phyloP scores from a whole-genome alignment of 257 asterid species.

The Solanum clarkiae region DNA sequence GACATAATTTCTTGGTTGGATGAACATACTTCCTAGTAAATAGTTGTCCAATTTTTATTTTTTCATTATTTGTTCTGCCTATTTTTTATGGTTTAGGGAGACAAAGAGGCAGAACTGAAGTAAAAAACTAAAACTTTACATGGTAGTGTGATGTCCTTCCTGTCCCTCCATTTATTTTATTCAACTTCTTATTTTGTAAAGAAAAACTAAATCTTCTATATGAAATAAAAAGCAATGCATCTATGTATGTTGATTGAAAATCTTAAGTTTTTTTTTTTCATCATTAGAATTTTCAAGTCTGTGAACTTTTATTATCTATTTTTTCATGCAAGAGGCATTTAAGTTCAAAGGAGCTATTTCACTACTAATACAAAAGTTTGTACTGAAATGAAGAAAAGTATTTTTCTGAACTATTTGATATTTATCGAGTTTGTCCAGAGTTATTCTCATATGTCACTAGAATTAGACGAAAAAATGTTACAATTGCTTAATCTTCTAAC shows the following conservation, averaged over 20 bases:
- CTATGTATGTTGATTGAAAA: background rate
- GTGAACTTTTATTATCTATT: too few species aligned
- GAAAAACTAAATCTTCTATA: background rate
- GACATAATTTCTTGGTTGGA: conserved; percentile 60
- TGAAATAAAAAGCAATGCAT: background rate
- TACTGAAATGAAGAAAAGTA: too few species aligned
- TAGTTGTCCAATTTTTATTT: background rate
- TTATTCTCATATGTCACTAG: too few species aligned
- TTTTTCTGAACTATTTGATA: too few species aligned
- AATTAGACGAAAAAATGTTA: too few species aligned
- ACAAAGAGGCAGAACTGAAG: background rate
- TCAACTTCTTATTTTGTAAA: background rate
- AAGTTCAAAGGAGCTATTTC: too few species aligned
- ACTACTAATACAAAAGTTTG: too few species aligned
- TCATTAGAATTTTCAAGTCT: too few species aligned
- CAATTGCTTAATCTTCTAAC: too few species aligned
- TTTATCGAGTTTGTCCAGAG: too few species aligned
- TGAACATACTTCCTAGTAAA: conserved; percentile 15
- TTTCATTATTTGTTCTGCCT: background rate
- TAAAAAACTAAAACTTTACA: background rate
- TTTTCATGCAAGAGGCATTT: too few species aligned
- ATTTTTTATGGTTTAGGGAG: background rate
- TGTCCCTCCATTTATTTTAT: background rate
- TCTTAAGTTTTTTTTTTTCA: too few species aligned
- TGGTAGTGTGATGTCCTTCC: background rate